Evolutionary conservation across 768 basidiomycete genomes (phyloP).

Genomic region (Daedaleopsis nitida): DNA sequence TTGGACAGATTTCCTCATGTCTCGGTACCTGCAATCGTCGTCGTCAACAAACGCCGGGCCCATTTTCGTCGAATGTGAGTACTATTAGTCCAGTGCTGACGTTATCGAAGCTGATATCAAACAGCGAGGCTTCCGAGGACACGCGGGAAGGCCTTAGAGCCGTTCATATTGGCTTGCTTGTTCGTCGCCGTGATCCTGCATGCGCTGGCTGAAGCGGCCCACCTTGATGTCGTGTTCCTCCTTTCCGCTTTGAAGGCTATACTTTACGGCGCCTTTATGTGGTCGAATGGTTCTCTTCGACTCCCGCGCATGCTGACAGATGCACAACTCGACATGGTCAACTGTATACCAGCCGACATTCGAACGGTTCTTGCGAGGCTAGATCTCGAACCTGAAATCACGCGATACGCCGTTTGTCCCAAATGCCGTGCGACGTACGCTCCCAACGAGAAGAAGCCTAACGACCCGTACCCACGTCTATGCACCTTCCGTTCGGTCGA

Average conservation of each 20-base stretch:
- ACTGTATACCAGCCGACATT: constrained; percentile 8
- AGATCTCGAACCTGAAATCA: constrained; percentile 9
- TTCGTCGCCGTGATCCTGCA: constrained; percentile 1
- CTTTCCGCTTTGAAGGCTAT: constrained; percentile 1
- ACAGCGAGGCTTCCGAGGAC: background rate
- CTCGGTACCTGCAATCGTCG: background rate
- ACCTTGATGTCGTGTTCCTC: background rate
- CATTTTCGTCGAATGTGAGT: background rate
- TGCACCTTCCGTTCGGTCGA: constrained; percentile 8
- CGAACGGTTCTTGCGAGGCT: constrained; percentile 1
- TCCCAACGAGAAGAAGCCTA: background rate
- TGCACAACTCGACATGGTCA: background rate
- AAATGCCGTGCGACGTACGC: constrained; percentile 13
- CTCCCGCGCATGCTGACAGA: background rate
- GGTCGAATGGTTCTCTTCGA: background rate
- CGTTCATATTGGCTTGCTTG: constrained; percentile 6
- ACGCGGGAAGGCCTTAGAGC: background rate
- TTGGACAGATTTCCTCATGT: background rate
- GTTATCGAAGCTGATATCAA: background rate
- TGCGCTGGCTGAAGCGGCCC: background rate
- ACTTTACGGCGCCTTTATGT: constrained; percentile 1
- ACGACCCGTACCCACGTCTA: constrained; percentile 6
- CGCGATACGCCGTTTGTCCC: constrained; percentile 11
- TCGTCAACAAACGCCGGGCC: background rate
- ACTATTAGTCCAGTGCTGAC: too few relatives aligned